phyloP scores from a whole-genome alignment of 2,329 filamentous ascomycete genomes.

The Sporothrix luriei region DNA sequence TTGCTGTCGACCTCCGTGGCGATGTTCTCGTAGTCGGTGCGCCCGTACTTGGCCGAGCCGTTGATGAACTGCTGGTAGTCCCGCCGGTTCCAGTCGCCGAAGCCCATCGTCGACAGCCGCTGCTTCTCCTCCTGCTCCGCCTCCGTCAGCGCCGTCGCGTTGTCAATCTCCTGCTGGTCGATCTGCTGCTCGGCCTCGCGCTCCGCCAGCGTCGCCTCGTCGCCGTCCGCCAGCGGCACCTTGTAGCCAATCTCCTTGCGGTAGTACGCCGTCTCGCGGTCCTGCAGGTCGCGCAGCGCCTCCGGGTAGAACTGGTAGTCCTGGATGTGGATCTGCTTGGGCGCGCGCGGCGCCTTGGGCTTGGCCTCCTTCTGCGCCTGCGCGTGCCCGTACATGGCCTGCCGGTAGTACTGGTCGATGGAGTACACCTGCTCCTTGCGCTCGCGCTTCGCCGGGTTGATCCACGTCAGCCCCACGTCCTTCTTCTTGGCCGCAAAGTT shows the following conservation, averaged over 20 bases:
- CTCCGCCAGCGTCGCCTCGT: constrained; percentile 79
- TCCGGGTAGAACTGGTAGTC: constrained; percentile 97
- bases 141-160: constrained; percentile 83
- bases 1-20: constrained; percentile 91
- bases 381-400: constrained; percentile 76
- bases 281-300: constrained; percentile 82
- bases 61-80: constrained; percentile 99
- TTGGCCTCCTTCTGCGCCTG: constrained; percentile 81
- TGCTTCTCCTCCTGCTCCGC: constrained; percentile 88
- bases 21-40: constrained; percentile 81
- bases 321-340: constrained; percentile 87
- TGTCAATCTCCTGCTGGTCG: constrained; percentile 91
- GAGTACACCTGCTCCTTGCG: constrained; percentile 98
- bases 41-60: constrained; percentile 88
- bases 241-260: constrained; percentile 97
- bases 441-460: constrained; percentile 97
- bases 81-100: constrained; percentile 91
- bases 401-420: constrained; percentile 97
- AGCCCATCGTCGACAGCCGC: constrained; percentile 77
- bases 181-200: constrained; percentile 84
- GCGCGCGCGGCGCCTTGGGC: constrained; percentile 91
- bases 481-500: constrained; percentile 92
- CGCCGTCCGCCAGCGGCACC: constrained; percentile 82
- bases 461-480: constrained; percentile 88
- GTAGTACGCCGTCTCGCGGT: constrained; percentile 93